Evolutionary conservation across 2,329 filamentous ascomycete species (phyloP).

Genomic region (Capronia coronata): DNA sequence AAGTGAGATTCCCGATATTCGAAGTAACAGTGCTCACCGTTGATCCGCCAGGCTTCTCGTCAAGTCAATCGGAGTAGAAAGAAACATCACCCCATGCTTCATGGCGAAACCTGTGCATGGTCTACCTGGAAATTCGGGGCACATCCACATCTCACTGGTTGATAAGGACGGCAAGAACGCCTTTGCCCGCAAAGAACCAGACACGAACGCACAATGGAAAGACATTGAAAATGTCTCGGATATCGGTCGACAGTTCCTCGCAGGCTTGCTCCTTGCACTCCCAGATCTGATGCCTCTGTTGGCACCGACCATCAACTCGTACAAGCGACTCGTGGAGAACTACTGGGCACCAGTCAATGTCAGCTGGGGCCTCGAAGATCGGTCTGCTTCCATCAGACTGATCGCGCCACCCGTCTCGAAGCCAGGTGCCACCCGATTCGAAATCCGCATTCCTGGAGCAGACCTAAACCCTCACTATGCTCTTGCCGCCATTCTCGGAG

Average conservation of each 20-base stretch:
- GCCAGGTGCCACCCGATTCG: constrained; percentile 78
- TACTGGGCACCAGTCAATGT: constrained; percentile 97
- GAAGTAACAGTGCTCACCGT: no score
- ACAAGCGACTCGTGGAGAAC: constrained; percentile 95
- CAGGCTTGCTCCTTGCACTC: constrained; percentile 76
- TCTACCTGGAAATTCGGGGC: constrained; percentile 3
- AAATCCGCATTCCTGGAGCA: constrained; percentile 83
- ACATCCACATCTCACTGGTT: constrained; percentile 8
- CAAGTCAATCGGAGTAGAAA: constrained; percentile 5
- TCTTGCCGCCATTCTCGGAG: constrained; percentile 73
- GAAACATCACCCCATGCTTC: constrained; percentile 9
- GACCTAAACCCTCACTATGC: constrained; percentile 85
- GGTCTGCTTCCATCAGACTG: constrained; percentile 78
- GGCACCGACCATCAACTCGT: constrained; percentile 90
- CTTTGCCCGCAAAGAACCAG: constrained; percentile 63
- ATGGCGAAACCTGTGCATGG: constrained; percentile 7
- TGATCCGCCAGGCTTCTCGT: neutral
- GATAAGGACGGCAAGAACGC: constrained; percentile 63
- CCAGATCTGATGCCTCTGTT: constrained; percentile 92
- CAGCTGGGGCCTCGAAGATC: constrained; percentile 91
- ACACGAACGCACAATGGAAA: constrained; percentile 61
- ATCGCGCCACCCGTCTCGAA: constrained; percentile 82
- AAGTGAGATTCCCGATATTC: neutral
- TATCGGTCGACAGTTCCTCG: constrained; percentile 82
- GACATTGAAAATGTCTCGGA: constrained; percentile 77